phyloP scores from a whole-genome alignment of 306 rosid species.

The Cajanus cajan region DNA sequence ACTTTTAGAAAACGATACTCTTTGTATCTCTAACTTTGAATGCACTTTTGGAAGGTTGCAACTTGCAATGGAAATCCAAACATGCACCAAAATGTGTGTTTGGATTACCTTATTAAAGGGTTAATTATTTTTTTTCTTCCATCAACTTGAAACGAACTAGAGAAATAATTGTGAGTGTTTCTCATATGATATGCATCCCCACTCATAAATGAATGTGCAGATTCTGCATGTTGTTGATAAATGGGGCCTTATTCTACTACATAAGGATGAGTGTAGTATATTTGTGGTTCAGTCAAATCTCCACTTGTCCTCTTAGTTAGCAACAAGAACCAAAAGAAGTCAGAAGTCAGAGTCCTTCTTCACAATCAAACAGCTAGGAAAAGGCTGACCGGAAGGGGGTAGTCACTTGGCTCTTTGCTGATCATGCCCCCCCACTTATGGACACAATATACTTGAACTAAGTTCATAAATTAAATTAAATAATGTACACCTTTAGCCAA shows the following conservation, averaged over 20 bases:
- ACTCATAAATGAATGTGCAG: neutral
- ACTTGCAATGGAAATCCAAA: no score
- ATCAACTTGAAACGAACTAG: neutral
- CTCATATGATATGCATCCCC: neutral
- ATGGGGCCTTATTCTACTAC: neutral
- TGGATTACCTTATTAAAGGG: neutral
- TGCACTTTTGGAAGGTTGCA: no score
- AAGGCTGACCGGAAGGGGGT: slow-evolving; percentile 7
- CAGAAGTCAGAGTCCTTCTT: neutral
- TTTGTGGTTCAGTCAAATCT: slow-evolving; percentile 12
- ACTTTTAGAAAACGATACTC: no score
- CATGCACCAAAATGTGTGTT: neutral
- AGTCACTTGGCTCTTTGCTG: neutral
- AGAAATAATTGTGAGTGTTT: neutral
- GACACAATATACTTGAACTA: slow-evolving; percentile 9
- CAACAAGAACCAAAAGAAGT: slow-evolving; percentile 13
- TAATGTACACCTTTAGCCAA: neutral
- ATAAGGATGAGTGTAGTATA: neutral
- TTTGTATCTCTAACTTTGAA: no score
- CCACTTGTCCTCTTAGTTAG: slow-evolving; percentile 25
- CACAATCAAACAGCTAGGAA: slow-evolving; percentile 1
- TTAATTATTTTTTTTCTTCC: no score
- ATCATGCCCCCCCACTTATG: slow-evolving; percentile 18
- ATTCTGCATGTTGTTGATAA: neutral
- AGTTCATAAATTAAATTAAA: neutral